A percentile compares a stretch with the other conserved stretches of the same genome.
Evolutionary conservation across 805 yeast genomes (phyloP).

Genomic region (Candida insectorum): DNA sequence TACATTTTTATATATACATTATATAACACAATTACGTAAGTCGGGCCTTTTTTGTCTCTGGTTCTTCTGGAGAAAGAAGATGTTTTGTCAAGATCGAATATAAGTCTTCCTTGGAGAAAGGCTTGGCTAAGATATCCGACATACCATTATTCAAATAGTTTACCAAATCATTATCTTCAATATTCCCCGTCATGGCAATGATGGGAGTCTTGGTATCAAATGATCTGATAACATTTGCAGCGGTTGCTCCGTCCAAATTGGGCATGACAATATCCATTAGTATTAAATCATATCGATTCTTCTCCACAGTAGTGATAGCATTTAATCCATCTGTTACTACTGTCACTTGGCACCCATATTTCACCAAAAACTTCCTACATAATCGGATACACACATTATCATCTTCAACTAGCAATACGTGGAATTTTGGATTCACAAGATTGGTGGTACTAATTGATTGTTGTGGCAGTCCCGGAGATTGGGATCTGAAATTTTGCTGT

Average conservation of each 20-base stretch:
- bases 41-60: not conserved
- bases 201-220: conserved; percentile 86
- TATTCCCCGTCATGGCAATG: conserved; percentile 91
- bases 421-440: conserved; percentile 49
- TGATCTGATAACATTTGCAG: conserved; percentile 82
- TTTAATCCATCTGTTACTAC: conserved; percentile 90
- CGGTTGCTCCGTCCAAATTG: conserved; percentile 83
- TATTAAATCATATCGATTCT: conserved; percentile 69
- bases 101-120: conserved; percentile 85
- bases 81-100: conserved; percentile 76
- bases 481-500: not conserved
- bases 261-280: conserved; percentile 91
- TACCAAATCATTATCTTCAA: conserved; percentile 75
- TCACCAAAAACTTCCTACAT: conserved; percentile 75
- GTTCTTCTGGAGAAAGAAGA: conserved; percentile 29
- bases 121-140: conserved; percentile 90
- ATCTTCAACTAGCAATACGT: conserved; percentile 75
- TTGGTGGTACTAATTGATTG: conserved; percentile 17
- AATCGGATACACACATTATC: conserved; percentile 79
- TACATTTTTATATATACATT: conserved; percentile 1
- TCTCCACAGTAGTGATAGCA: conserved; percentile 75
- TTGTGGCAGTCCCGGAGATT: conserved; percentile 1
- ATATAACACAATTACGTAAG: conserved; percentile 1
- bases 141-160: conserved; percentile 83
- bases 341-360: conserved; percentile 90